Evolutionary conservation across 106 monocot species (phyloP), one percentile per base, ranked within the genome.

Genomic region (Acorus gramineus): DNA sequence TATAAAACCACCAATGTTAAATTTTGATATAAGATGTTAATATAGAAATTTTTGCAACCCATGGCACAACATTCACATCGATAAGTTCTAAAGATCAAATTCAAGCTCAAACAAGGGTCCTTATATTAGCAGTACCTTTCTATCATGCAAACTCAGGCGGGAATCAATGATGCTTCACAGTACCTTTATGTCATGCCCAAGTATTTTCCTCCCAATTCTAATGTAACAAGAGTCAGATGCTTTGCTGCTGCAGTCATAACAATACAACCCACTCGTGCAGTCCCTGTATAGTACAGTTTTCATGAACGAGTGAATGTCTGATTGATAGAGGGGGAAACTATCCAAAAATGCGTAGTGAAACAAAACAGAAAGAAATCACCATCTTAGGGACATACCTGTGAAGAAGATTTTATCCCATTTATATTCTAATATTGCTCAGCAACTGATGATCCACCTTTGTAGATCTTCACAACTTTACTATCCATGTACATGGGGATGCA

Each of bases 201-300:
- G 76, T 84, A 89, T 74, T 96, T 96, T 28, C 85, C 95, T 49
- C 96, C 96, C 9, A 96, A 57, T 53, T 96, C 96, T 55, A 96
- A 67, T 13, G 73, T 77, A 49, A 96, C 90, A 5, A 91, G 91
- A 3, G 91, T 96, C n/a, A 96, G 62, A 78, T 96, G 78, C 82
- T 85, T 83, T 53, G 91, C 85, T 8, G 96, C 91, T 48, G 85
- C 87, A 0, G 85, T 13, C 96, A 96, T 91, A 7, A 96, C 75
- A 2, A 75, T 59, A 10, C 76, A 71, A 46, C 76, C 96, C 42
- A 91, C 81, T 42, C 66, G 69, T 0, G 78, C 28, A 56, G 85
- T 83, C 47, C 87, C 89, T 89, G 59, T 2, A 60, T 14, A 52
- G n/a, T n/a, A n/a, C n/a, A n/a, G n/a, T n/a, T n/a, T n/a, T n/a